Conservation (phyloP, 2,329 filamentous ascomycete species). For the Chrysoporthe puriensis region DNA sequence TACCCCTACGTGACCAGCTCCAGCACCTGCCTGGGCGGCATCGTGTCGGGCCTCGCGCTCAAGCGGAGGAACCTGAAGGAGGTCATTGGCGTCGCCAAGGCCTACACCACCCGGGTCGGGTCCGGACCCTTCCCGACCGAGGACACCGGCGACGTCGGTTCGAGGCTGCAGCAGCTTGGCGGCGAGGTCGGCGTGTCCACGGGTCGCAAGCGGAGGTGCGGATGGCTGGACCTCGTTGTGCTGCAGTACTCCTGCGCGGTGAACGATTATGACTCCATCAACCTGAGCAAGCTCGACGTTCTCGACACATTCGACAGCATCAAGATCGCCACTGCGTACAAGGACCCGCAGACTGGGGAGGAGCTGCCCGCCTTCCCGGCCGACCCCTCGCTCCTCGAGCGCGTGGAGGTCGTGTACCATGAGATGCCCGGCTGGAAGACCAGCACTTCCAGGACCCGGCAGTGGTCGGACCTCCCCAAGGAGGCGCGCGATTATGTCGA, state of each 20-base stretch:
- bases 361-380: constrained; percentile 67
- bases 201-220: constrained; percentile 61
- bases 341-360: constrained; percentile 45
- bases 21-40: constrained; percentile 60
- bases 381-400: constrained; percentile 60
- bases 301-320: constrained; percentile 75
- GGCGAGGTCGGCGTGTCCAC: constrained; percentile 44
- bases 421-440: constrained; percentile 72
- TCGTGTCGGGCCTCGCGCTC: constrained; percentile 61
- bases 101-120: constrained; percentile 65
- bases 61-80: constrained; percentile 55
- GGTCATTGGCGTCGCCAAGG: constrained; percentile 67
- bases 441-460: constrained; percentile 46
- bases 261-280: constrained; percentile 69
- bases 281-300: constrained; percentile 68
- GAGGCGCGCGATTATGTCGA: constrained; percentile 68
- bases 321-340: constrained; percentile 75
- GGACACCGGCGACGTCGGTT: constrained; percentile 40
- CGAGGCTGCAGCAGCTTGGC: constrained; percentile 45
- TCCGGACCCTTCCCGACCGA: constrained; percentile 67
- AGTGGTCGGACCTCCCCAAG: constrained; percentile 66
- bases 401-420: constrained; percentile 67
- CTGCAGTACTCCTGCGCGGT: constrained; percentile 48
- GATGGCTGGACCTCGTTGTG: constrained; percentile 39
- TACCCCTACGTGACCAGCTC: constrained; percentile 64